Conservation (phyloP, 2,329 filamentous ascomycete species). For the Arthrobotrys iridis region DNA sequence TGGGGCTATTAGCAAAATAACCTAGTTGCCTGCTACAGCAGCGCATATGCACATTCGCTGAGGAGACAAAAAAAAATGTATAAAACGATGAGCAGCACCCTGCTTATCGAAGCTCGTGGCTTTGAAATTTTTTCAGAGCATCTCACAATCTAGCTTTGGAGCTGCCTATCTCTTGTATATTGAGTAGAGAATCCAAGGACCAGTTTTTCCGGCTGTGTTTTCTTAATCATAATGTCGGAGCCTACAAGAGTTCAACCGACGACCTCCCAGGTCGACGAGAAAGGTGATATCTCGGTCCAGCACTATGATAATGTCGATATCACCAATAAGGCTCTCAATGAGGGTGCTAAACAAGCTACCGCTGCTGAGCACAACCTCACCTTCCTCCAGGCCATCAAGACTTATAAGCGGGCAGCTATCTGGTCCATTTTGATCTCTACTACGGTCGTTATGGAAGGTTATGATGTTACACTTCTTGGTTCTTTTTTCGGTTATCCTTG, state of each 20-base stretch:
- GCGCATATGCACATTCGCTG: too few species aligned
- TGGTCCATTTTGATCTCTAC: slow-evolving; percentile 89
- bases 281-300: slow-evolving; percentile 46
- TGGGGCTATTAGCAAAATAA: slow-evolving; percentile 7
- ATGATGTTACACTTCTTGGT: slow-evolving; percentile 81
- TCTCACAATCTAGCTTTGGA: slow-evolving; percentile 19
- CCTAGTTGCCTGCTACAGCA: background rate
- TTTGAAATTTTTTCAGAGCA: slow-evolving; percentile 21
- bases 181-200: slow-evolving; percentile 18
- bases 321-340: slow-evolving; percentile 50
- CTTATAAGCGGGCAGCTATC: slow-evolving; percentile 85
- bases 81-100: slow-evolving; percentile 33
- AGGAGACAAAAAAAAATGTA: slow-evolving; percentile 43
- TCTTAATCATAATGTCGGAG: slow-evolving; percentile 33
- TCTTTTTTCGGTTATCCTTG: slow-evolving; percentile 66
- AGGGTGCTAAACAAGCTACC: slow-evolving; percentile 61
- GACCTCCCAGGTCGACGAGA: slow-evolving; percentile 36
- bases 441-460: slow-evolving; percentile 90
- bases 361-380: slow-evolving; percentile 73
- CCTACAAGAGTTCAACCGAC: background rate
- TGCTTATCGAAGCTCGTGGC: slow-evolving; percentile 18
- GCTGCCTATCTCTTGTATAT: slow-evolving; percentile 10
- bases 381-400: slow-evolving; percentile 77
- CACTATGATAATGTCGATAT: slow-evolving; percentile 51
- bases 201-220: slow-evolving; percentile 17